These are phyloP conservation scores for Recurvomyces mirabilis DNA, from an alignment of 495 filamentous ascomycete species.

Conservation along the genomic window DNA sequence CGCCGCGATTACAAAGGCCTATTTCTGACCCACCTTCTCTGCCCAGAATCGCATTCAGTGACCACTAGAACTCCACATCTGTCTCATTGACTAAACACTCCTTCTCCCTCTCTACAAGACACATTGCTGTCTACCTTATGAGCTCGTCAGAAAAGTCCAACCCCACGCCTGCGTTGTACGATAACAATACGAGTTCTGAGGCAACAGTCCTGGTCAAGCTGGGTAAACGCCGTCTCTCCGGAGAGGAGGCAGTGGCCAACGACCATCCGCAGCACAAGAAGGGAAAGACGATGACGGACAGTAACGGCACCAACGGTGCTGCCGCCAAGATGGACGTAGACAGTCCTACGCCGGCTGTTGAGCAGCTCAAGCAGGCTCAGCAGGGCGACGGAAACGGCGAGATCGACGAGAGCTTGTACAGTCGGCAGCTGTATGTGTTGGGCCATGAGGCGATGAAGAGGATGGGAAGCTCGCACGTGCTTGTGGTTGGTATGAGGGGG, in stretches of 20 bases:
- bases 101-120: too few species aligned
- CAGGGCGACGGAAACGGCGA: slow-evolving; percentile 35
- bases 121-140: too few species aligned
- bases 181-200: not conserved
- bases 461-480: slow-evolving; percentile 91
- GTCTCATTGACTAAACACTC: too few species aligned
- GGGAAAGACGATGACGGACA: slow-evolving; percentile 14
- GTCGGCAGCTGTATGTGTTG: slow-evolving; percentile 92
- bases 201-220: slow-evolving; percentile 10
- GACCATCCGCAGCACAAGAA: slow-evolving; percentile 10
- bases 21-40: too few species aligned
- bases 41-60: too few species aligned
- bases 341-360: slow-evolving; percentile 40
- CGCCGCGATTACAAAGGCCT: too few species aligned
- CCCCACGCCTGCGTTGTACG: too few species aligned
- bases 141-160: too few species aligned
- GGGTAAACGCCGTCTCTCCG: slow-evolving; percentile 22
- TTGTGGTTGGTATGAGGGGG: slow-evolving; percentile 84
- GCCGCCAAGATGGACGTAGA: slow-evolving; percentile 68
- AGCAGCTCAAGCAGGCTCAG: slow-evolving; percentile 44
- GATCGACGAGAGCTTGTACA: slow-evolving; percentile 97
- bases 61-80: too few species aligned
- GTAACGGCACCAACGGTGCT: slow-evolving; percentile 26
- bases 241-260: slow-evolving; percentile 21
- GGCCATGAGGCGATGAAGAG: slow-evolving; percentile 99